Percentiles rank a stretch among this genome's conserved stretches.
phyloP scores from a whole-genome alignment of 805 yeast species.

The Pichia deserticola region DNA sequence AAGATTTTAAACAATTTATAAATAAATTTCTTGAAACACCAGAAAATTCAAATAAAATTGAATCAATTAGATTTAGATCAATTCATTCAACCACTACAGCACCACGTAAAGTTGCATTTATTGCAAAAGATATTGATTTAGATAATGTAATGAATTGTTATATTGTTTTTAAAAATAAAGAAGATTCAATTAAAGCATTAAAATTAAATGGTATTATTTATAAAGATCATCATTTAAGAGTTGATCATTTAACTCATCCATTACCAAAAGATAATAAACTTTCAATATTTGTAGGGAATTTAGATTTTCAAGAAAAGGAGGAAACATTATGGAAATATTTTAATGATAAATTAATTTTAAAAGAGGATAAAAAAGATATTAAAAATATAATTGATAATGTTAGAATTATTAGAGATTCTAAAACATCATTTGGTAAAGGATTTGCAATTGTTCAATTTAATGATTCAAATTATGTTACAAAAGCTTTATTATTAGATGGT shows the following conservation, averaged over 20 bases:
- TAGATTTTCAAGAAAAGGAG: slow-evolving; percentile 88
- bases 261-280: slow-evolving; percentile 75
- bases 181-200: slow-evolving; percentile 38
- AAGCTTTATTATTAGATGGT: slow-evolving; percentile 72
- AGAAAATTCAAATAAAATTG: slow-evolving; percentile 29
- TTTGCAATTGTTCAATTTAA: slow-evolving; percentile 92
- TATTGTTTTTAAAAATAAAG: slow-evolving; percentile 61
- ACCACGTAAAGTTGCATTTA: slow-evolving; percentile 89
- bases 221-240: slow-evolving; percentile 70
- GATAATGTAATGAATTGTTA: slow-evolving; percentile 83
- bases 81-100: slow-evolving; percentile 80
- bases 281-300: slow-evolving; percentile 85
- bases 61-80: slow-evolving; percentile 84
- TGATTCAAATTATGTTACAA: slow-evolving; percentile 63
- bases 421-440: slow-evolving; percentile 94
- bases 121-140: slow-evolving; percentile 71
- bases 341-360: slow-evolving; percentile 31
- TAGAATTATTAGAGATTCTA: slow-evolving; percentile 83
- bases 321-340: slow-evolving; percentile 85
- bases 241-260: slow-evolving; percentile 92
- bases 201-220: slow-evolving; percentile 61
- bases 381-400: slow-evolving; percentile 62
- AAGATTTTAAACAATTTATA: slow-evolving; percentile 61
- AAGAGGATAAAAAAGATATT: slow-evolving; percentile 38
- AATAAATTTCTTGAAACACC: slow-evolving; percentile 21